phyloP scores from a whole-genome alignment of 352 stramenopile species.

The Nothophytophthora sp. region DNA sequence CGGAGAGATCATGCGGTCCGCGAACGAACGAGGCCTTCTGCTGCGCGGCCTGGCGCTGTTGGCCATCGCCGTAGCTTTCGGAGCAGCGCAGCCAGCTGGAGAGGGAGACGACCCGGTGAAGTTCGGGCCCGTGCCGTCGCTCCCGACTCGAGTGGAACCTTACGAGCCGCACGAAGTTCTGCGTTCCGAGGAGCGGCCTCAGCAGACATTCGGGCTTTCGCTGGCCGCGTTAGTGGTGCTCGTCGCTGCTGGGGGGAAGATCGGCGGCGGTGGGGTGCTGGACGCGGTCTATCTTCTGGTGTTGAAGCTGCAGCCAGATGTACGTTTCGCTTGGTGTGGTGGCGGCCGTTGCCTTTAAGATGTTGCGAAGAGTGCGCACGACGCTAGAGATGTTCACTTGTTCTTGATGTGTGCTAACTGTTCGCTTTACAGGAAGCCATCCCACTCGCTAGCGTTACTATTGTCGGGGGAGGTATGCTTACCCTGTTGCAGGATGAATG shows the following conservation, averaged over 20 bases:
- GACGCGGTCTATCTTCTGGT: slow-evolving; percentile 94
- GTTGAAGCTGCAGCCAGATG: slow-evolving; percentile 84
- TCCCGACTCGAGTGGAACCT: slow-evolving; percentile 12
- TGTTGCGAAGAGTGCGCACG: too few species aligned
- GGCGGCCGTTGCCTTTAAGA: too few species aligned
- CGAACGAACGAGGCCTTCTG: neutral
- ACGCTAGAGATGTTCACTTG: too few species aligned
- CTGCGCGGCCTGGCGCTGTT: slow-evolving; percentile 7
- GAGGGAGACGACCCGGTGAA: slow-evolving; percentile 20
- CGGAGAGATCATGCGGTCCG: slow-evolving; percentile 4
- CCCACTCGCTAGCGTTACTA: slow-evolving; percentile 89
- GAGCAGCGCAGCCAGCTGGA: slow-evolving; percentile 2
- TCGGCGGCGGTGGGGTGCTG: slow-evolving; percentile 88
- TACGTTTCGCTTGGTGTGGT: slow-evolving; percentile 12
- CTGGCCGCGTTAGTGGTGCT: slow-evolving; percentile 55
- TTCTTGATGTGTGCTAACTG: neutral
- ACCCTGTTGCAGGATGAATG: too few species aligned
- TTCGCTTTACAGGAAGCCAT: slow-evolving; percentile 87
- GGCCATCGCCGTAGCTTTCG: slow-evolving; percentile 2
- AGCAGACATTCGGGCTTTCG: slow-evolving; percentile 30
- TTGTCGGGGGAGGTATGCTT: slow-evolving; percentile 78
- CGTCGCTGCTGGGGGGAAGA: slow-evolving; percentile 68
- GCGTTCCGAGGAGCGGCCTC: slow-evolving; percentile 15
- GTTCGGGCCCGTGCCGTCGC: slow-evolving; percentile 23
- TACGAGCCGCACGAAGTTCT: slow-evolving; percentile 21